Conservation (phyloP, 495 filamentous ascomycete genomes). For the Podospora bellae-mahoneyi region DNA sequence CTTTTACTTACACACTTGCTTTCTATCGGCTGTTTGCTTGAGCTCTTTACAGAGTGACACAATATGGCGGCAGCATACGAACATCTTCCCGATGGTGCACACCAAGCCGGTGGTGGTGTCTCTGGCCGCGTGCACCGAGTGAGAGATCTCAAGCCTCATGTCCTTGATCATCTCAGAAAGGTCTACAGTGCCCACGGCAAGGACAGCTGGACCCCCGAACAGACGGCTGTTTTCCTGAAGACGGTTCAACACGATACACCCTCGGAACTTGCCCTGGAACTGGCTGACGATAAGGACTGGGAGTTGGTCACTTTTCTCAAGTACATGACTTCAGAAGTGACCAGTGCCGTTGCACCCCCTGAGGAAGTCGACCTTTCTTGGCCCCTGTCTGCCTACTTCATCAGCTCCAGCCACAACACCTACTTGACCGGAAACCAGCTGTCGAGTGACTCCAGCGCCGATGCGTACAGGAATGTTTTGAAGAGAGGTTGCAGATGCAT, state of each 20-base stretch:
- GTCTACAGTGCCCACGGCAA: conserved; percentile 39
- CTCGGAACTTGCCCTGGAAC: conserved; percentile 24
- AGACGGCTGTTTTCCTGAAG: conserved; percentile 37
- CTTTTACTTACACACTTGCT: neutral
- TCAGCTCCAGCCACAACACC: conserved; percentile 92
- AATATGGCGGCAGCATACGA: conserved; percentile 3
- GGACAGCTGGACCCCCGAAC: conserved; percentile 35
- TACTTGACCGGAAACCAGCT: conserved; percentile 92
- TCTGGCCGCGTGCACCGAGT: conserved; percentile 30
- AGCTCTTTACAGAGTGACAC: neutral
- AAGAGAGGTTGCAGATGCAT: conserved; percentile 84
- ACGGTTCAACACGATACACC: conserved; percentile 37
- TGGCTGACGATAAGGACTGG: conserved; percentile 26
- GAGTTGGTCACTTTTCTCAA: conserved; percentile 51
- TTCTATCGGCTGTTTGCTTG: neutral
- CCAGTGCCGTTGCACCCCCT: conserved; percentile 43
- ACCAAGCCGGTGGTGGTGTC: conserved; percentile 40
- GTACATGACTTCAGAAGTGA: conserved; percentile 58
- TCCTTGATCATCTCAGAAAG: conserved; percentile 37
- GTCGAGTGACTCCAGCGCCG: conserved; percentile 74
- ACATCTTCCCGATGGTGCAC: conserved; percentile 27
- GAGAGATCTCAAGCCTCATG: conserved; percentile 28
- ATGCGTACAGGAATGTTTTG: conserved; percentile 81
- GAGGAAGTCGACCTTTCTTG: conserved; percentile 52
- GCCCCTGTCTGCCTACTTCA: conserved; percentile 82